Evolutionary conservation across 768 basidiomycete species (phyloP).

Genomic region (Suillus lakei): DNA sequence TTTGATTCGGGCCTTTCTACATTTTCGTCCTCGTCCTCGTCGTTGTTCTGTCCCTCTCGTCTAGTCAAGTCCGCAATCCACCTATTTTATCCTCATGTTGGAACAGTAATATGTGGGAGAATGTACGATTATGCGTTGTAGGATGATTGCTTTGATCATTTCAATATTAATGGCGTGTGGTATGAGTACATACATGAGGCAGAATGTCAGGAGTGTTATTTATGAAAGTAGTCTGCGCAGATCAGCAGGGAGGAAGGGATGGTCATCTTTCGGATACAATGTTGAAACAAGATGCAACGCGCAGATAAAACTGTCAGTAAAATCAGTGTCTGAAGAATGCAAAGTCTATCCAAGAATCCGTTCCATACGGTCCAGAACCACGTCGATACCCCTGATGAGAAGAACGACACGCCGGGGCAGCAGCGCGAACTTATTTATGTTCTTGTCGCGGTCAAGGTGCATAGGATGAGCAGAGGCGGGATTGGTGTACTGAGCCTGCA

Average conservation of each 20-base stretch:
- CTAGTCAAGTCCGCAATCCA: slow-evolving; percentile 3
- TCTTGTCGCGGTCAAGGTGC: slow-evolving; percentile 24
- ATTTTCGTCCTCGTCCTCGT: neutral
- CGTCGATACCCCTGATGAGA: slow-evolving; percentile 65
- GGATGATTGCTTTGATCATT: slow-evolving; percentile 1
- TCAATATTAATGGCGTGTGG: neutral
- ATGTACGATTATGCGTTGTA: slow-evolving; percentile 1
- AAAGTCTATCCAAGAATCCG: slow-evolving; percentile 40
- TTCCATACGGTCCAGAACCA: slow-evolving; percentile 71
- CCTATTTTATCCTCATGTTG: slow-evolving; percentile 1
- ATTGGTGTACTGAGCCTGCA: slow-evolving; percentile 48
- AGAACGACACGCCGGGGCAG: slow-evolving; percentile 63
- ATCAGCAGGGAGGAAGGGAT: neutral
- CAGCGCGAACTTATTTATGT: slow-evolving; percentile 35
- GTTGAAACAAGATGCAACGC: neutral
- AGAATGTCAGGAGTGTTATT: neutral
- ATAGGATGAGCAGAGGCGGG: slow-evolving; percentile 16
- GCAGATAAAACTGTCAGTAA: neutral
- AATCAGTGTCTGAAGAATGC: neutral
- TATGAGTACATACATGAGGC: neutral
- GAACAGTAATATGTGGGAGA: slow-evolving; percentile 8
- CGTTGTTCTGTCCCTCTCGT: neutral
- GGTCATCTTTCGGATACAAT: neutral
- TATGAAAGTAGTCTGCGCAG: neutral
- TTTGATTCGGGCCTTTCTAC: neutral